Evolutionary conservation across 106 monocot genomes (phyloP), one percentile per base, ranked within the genome.

Genomic region (Dioscorea dumetorum): DNA sequence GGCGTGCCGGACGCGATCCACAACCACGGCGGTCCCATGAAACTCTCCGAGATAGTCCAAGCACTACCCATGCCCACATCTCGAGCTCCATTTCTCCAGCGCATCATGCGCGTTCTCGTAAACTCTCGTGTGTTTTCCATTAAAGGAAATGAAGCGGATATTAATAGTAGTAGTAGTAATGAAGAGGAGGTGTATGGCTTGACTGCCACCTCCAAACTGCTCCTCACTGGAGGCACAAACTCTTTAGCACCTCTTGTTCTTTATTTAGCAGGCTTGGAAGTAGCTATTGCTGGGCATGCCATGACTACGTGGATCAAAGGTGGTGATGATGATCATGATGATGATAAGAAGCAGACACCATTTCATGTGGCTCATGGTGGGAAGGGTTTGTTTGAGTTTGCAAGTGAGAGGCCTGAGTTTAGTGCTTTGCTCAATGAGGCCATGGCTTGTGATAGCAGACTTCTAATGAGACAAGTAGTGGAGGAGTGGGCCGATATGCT

Each of bases 1-100:
- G 34, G 61, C 63, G 60, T 80, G 24, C 54, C 74, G 2, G 70
- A 80, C 12, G 74, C 70, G 53, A 60, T 74, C 31, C n/a, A 61
- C 48, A 48, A 4, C 52, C 64, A 74, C 41, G 74, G 66, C 33
- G 35, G 23, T 21, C 71, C 61, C 3, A 22, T 67, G 8, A 49
- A 75, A 4, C 3, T 80, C 59, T 21, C 74, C 49, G 52, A 67
- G 19, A 75, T 80, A 2, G n/a, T 19, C 7, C 4, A 66, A 4
- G 22, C 23, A 1, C 18, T 71, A 33, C 34, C 66, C 14, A 49
- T 80, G 18, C 57, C 80, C 0, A 34, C 70, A 0, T 4, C 41
- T 0, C 66, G 60, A n/a, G 5, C 23, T 15, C 56, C 51, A 4
- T 4, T 10, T 48, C 16, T 80, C 3, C 61, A 32, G 0, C 66